Base-by-base conservation (phyloP, 306 rosid genomes). In the Lotus japonicus region DNA sequence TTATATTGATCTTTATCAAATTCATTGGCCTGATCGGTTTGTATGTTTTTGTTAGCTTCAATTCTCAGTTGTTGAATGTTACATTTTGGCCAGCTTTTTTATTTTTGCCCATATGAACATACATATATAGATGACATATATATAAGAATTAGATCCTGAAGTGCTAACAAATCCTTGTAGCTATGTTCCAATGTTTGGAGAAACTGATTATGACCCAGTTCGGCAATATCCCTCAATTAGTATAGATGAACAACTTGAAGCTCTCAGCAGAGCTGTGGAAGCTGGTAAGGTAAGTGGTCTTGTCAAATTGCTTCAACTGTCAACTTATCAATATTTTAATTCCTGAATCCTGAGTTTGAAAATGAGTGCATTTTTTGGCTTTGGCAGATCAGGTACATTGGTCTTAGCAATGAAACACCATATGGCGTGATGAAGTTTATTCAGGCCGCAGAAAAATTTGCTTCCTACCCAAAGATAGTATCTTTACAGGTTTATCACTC, bases 1-100 rank as follows among this genome's bases (percentile, higher is more conserved):
- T 83, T 78, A 86, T 84, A 88, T 92, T 58, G 97, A 92, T 84
- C 92, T 92, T 79, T 92, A 84, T 81, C 98, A 88, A 77, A 84
- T 89, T 78, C 97, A 89, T 70, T 89, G 97, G 95, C 98, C 98
- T 78, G 98, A 92, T 81, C 96, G 98, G 96, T 92, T 88, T 86
- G 94, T 89, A 78, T 61, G 85, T 77, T 51, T 69, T 80, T 52
- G 28, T 74, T 38, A 28, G 16, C 35, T 82, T 64, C 12, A 17
- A 3, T 6, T 12, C 71, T 55, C 65, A 26, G 33, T 70, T 23
- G 16, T 69, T 33, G 4, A 28, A 11, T 33, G 28, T 17, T 21
- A 6, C 16, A 13, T 39, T 33, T 11, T 68, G 31, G 6, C 1
- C 7, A 14, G 12, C 7, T 61, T 58, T 55, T 49, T 60, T 11